Percentiles rank a stretch among this genome's conserved stretches.
phyloP scores from a whole-genome alignment of 768 basidiomycete genomes.

The Hydnomerulius pinastri region DNA sequence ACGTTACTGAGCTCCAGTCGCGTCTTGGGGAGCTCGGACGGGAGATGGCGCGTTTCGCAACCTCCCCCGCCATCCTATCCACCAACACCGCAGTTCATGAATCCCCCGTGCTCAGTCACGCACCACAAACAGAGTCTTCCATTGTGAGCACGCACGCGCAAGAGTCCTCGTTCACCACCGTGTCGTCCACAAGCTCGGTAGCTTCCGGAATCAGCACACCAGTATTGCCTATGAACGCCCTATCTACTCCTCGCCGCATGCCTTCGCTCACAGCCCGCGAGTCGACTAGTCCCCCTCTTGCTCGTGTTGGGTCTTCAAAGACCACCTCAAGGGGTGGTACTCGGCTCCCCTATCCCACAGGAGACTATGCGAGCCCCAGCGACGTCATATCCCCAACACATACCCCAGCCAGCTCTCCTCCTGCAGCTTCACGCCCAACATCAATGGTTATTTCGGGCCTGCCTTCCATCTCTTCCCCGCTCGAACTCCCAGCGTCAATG shows the following conservation, averaged over 20 bases:
- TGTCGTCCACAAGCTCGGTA: slow-evolving; percentile 14
- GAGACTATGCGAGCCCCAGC: slow-evolving; percentile 75
- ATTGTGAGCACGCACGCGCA: slow-evolving; percentile 33
- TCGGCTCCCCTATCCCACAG: slow-evolving; percentile 79
- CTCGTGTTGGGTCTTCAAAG: slow-evolving; percentile 43
- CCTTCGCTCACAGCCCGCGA: slow-evolving; percentile 52
- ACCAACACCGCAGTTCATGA: slow-evolving; percentile 48
- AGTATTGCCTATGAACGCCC: slow-evolving; percentile 1
- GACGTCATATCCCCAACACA: slow-evolving; percentile 39
- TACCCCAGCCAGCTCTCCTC: slow-evolving; percentile 50
- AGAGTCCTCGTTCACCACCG: slow-evolving; percentile 25
- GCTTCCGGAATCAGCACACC: slow-evolving; percentile 16
- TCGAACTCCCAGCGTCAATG: slow-evolving; percentile 18
- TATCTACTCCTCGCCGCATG: slow-evolving; percentile 32
- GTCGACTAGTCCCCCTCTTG: slow-evolving; percentile 64
- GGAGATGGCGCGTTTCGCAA: slow-evolving; percentile 76
- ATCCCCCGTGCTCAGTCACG: slow-evolving; percentile 45
- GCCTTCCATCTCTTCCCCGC: slow-evolving; percentile 30
- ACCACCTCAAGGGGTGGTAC: slow-evolving; percentile 32
- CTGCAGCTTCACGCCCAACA: slow-evolving; percentile 40
- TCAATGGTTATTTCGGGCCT: slow-evolving; percentile 49
- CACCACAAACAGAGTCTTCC: slow-evolving; percentile 51
- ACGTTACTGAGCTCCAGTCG: slow-evolving; percentile 71
- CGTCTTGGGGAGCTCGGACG: slow-evolving; percentile 74
- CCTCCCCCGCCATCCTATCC: slow-evolving; percentile 45